phyloP scores from a whole-genome alignment of 768 basidiomycete genomes.

The Ephemerocybe angulata region DNA sequence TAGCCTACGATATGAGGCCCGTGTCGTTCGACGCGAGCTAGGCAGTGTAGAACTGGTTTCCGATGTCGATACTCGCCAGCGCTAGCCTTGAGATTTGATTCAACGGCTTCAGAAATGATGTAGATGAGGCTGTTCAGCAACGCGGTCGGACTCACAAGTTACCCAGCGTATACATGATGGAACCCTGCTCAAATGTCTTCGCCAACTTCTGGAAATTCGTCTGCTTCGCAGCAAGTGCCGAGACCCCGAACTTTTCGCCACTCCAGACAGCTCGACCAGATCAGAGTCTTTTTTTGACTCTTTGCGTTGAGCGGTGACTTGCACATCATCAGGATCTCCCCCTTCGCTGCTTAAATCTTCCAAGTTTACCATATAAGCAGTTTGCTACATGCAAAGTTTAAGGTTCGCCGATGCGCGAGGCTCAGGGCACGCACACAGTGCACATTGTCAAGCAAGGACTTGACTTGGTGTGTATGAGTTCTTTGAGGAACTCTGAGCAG shows the following conservation, averaged over 20 bases:
- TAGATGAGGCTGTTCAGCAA: background rate
- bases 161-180: background rate
- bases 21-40: conserved; percentile 5
- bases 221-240: conserved; percentile 16
- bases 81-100: background rate
- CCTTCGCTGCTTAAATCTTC: conserved; percentile 14
- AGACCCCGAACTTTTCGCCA: conserved; percentile 13
- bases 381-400: no score
- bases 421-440: no score
- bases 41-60: background rate
- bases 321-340: conserved; percentile 15
- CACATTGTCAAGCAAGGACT: no score
- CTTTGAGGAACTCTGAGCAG: no score
- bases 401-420: no score
- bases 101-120: no score
- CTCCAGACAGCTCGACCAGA: background rate
- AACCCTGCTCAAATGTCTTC: background rate
- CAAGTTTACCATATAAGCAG: no score
- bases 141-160: conserved; percentile 1
- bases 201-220: conserved; percentile 11
- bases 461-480: no score
- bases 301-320: conserved; percentile 9
- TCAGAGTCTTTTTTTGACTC: conserved; percentile 1
- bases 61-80: background rate
- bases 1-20: conserved; percentile 4